A percentile compares a stretch with the other conserved stretches of the same genome.
phyloP scores from a whole-genome alignment of 2,329 filamentous ascomycete species.

The Fusarium armeniacum region DNA sequence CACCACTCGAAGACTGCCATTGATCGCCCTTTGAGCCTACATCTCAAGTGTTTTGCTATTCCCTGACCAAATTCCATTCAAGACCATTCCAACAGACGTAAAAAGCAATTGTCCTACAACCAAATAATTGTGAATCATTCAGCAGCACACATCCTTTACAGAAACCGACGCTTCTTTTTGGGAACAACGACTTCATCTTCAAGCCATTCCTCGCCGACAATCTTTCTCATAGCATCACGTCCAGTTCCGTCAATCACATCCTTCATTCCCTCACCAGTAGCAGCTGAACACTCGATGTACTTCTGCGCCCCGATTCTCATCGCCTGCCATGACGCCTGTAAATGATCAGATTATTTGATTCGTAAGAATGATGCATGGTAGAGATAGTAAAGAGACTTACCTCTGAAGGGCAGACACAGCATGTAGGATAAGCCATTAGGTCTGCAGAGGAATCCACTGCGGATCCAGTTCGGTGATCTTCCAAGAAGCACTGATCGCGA shows the following conservation, averaged over 20 bases:
- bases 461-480: constrained; percentile 36
- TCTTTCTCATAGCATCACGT: constrained; percentile 44
- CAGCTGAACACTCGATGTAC: constrained; percentile 57
- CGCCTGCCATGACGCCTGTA: constrained; percentile 54
- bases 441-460: constrained; percentile 16
- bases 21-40: not conserved
- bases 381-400: constrained; percentile 25
- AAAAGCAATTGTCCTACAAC: not conserved
- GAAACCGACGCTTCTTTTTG: constrained; percentile 39
- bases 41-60: not conserved
- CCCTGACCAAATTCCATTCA: not conserved
- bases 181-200: constrained; percentile 13
- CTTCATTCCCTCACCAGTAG: constrained; percentile 55
- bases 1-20: not conserved
- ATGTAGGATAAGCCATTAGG: constrained; percentile 45
- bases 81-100: not conserved
- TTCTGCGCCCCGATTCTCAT: constrained; percentile 48
- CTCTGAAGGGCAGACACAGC: constrained; percentile 52
- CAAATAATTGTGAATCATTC: not conserved
- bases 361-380: not conserved
- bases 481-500: constrained; percentile 45
- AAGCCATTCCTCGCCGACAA: constrained; percentile 18
- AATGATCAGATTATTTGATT: not conserved
- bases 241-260: constrained; percentile 50
- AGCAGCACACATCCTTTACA: too few species aligned